Evolutionary conservation across 768 basidiomycete genomes (phyloP).

Genomic region (Panaeolus cyanescens): DNA sequence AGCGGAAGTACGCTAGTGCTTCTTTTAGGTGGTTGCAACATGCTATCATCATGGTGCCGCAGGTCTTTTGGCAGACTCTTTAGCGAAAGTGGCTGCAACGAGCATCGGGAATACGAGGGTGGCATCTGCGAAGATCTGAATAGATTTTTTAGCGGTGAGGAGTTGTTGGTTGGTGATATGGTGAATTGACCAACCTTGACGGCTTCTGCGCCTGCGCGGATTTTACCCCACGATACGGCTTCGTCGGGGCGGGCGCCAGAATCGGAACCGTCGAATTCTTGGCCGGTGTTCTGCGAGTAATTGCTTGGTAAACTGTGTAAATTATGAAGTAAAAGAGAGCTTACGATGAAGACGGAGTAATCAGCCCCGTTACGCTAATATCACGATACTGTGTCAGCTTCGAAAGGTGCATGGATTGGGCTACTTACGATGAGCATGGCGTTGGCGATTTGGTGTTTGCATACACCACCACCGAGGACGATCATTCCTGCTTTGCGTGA

Average conservation of each 20-base stretch:
- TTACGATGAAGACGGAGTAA: constrained; percentile 91
- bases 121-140: constrained; percentile 89
- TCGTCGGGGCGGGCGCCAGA: constrained; percentile 97
- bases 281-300: constrained; percentile 83
- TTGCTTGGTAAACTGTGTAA: neutral
- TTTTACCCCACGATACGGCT: constrained; percentile 99
- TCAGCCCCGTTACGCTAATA: constrained; percentile 94
- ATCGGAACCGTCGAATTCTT: constrained; percentile 99
- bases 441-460: constrained; percentile 99
- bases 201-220: constrained; percentile 79
- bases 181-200: constrained; percentile 61
- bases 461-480: constrained; percentile 95
- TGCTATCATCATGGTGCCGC: constrained; percentile 4
- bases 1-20: neutral
- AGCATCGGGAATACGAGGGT: constrained; percentile 94
- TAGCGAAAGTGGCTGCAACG: constrained; percentile 92
- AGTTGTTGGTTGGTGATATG: neutral
- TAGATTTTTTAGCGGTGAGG: neutral
- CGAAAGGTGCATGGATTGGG: neutral
- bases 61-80: constrained; percentile 25
- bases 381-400: constrained; percentile 5
- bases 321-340: constrained; percentile 22
- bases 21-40: neutral
- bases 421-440: constrained; percentile 94
- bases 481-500: constrained; percentile 98